These are phyloP conservation scores for Fraxinus velutina DNA, from an alignment of 305 asterid species.

Conservation along the genomic window DNA sequence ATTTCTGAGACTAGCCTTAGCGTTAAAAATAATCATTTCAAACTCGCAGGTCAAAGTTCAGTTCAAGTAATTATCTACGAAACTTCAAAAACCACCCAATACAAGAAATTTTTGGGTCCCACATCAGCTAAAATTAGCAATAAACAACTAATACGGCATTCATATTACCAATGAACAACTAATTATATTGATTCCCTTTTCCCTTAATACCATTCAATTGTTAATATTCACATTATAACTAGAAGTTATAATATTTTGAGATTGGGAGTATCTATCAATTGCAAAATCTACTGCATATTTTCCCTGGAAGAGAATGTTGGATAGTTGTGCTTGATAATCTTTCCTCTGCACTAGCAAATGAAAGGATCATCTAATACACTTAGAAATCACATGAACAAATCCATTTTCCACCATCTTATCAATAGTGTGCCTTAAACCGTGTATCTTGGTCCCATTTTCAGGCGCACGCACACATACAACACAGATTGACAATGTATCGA, in stretches of 20 bases:
- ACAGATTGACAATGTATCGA: not conserved
- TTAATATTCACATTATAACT: not conserved
- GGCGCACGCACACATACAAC: not conserved
- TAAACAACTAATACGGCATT: not conserved
- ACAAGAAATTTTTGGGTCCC: not conserved
- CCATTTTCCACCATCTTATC: not conserved
- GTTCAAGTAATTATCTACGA: not conserved
- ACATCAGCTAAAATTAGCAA: not conserved
- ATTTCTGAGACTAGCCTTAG: not conserved
- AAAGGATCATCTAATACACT: not conserved
- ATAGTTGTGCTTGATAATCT: not conserved
- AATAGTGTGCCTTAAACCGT: not conserved
- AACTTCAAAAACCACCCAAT: not conserved
- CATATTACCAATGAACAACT: not conserved
- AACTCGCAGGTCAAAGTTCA: not conserved
- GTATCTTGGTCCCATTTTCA: not conserved
- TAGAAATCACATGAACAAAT: not conserved
- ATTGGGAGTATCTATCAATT: not conserved
- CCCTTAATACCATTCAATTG: not conserved
- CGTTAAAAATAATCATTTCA: not conserved
- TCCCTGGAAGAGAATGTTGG: not conserved
- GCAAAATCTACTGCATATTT: not conserved
- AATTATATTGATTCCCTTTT: not conserved
- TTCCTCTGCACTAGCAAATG: not conserved
- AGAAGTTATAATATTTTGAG: not conserved